phyloP scores from a whole-genome alignment of 352 stramenopile genomes.

The Globisporangium sylvaticum region DNA sequence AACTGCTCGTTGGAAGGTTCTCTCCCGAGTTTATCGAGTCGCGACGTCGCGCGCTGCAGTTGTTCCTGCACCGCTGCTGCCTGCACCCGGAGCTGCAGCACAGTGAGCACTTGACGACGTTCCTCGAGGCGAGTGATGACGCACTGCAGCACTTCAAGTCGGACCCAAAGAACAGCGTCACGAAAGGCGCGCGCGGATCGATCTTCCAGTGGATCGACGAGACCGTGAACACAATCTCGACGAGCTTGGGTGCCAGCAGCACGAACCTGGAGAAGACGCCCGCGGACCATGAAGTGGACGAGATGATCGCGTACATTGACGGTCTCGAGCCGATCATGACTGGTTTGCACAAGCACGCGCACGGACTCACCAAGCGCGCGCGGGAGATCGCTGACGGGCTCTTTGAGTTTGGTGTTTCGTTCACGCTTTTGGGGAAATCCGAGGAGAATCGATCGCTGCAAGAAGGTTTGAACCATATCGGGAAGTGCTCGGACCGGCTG shows the following conservation, averaged over 20 bases:
- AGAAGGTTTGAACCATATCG: constrained; percentile 89
- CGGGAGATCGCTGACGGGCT: constrained; percentile 94
- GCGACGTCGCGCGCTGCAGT: constrained; percentile 66
- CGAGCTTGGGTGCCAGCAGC: constrained; percentile 47
- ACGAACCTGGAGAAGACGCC: constrained; percentile 79
- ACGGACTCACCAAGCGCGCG: constrained; percentile 91
- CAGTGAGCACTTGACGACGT: constrained; percentile 79
- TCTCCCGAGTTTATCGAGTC: constrained; percentile 91
- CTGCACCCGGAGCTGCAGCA: constrained; percentile 82
- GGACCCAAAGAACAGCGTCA: constrained; percentile 53
- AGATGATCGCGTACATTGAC: constrained; percentile 96
- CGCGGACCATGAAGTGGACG: constrained; percentile 93
- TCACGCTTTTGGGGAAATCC: constrained; percentile 93
- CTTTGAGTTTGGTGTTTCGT: constrained; percentile 96
- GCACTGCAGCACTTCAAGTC: constrained; percentile 55
- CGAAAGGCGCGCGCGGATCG: constrained; percentile 45
- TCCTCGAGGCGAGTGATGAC: constrained; percentile 79
- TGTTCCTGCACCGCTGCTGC: constrained; percentile 79
- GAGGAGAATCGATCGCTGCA: constrained; percentile 91
- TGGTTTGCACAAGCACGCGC: constrained; percentile 92
- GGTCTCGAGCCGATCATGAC: constrained; percentile 94
- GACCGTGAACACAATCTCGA: constrained; percentile 81
- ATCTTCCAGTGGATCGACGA: constrained; percentile 89
- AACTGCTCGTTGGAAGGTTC: constrained; percentile 93
- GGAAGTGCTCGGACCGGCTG: constrained; percentile 90